Conservation (phyloP, 208 protist species). For the Acanthamoeba royreba region DNA sequence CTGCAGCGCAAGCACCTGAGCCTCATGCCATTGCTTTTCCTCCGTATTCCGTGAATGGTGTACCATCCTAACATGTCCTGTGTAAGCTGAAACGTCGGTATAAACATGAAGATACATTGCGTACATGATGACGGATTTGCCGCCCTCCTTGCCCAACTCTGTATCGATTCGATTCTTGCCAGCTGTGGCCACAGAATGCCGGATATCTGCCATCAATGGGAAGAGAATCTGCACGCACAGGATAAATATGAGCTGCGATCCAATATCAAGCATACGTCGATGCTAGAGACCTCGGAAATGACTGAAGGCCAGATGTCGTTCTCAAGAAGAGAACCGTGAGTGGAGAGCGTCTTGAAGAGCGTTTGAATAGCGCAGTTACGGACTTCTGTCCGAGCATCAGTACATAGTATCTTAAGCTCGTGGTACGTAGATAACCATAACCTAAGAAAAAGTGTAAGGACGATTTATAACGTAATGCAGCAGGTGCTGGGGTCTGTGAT, state of each 20-base stretch:
- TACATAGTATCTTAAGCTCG: slow-evolving; percentile 33
- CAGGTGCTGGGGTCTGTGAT: too few relatives aligned
- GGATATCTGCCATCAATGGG: slow-evolving; percentile 36
- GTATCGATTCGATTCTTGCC: neutral
- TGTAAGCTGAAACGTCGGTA: neutral
- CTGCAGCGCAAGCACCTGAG: slow-evolving; percentile 19
- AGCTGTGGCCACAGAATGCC: neutral
- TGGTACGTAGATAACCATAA: slow-evolving; percentile 31
- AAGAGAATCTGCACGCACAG: neutral
- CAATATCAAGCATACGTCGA: neutral
- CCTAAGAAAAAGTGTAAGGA: too few relatives aligned
- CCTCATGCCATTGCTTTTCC: slow-evolving; percentile 50
- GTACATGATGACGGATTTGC: slow-evolving; percentile 50
- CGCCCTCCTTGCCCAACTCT: slow-evolving; percentile 40
- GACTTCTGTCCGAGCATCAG: slow-evolving; percentile 31
- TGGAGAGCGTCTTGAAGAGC: slow-evolving; percentile 46
- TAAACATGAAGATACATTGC: neutral
- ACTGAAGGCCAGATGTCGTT: neutral
- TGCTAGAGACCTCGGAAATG: neutral
- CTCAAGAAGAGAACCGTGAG: slow-evolving; percentile 13
- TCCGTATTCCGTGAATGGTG: slow-evolving; percentile 49
- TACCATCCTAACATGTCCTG: neutral
- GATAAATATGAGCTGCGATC: neutral
- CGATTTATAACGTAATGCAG: too few relatives aligned
- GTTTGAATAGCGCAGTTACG: slow-evolving; percentile 39